Base-by-base conservation (phyloP, 257 asterid genomes). In the Eustoma russellianum region DNA sequence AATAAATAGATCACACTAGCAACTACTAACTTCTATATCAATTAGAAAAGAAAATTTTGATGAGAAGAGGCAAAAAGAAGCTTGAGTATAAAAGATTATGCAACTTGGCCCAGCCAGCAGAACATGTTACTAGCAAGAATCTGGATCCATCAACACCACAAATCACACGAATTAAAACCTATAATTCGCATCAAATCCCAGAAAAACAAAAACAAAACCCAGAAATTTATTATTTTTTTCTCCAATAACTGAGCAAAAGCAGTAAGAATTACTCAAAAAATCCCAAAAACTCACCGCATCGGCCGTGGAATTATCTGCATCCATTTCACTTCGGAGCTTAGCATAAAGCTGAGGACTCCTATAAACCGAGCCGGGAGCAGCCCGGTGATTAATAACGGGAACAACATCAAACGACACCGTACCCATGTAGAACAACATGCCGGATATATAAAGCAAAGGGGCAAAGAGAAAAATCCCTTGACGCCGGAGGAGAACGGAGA, bases 381-480 rank as follows among this genome's bases (percentile, higher is more conserved):
- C 61, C 59, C 80, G 72, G 50, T 70, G 92, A 33, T 58, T 69
- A 17, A 76, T 74, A 2, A 66, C 74, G 6, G 86, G 85, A 12
- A 75, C 94, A 13, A 70, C 88, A 71, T 92, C 97, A 60, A 92
- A 85, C 65, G 95, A 81, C 58, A 92, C 87, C 56, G 97, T 88
- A 3, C 97, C 98, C 97, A 92, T 85, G 62, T 88, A 92, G 52
- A 84, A 88, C 67, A 92, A 53, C 92, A 92, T 88, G 13, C 85
- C 89, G 14, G 94, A 75, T 38, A 92, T 85, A 41, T 92, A 92
- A 34, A 92, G 61, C 54, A 92, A 71, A 6, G 95, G 97, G 7
- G 97, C 98, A 55, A 92, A 88, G 0, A 92, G 79, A 45, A 92
- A 88, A 53, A 88, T 74, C 41, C 99, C 99, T 69, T 85, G 97